A percentile compares a stretch with the other conserved stretches of the same genome.
phyloP scores from a whole-genome alignment of 75 land plant genomes.

The Cunninghamia lanceolata region DNA sequence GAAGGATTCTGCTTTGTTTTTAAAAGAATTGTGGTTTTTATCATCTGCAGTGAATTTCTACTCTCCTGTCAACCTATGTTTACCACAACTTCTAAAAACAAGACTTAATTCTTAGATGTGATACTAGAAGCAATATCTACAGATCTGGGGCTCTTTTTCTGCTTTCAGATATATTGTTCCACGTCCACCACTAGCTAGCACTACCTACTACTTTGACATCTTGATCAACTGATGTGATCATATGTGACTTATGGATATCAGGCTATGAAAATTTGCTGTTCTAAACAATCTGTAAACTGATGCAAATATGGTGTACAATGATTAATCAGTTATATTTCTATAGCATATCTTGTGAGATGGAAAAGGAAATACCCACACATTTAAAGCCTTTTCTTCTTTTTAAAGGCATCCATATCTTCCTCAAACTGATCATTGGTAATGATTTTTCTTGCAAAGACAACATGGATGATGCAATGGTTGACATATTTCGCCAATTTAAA shows the following conservation, averaged over 20 bases:
- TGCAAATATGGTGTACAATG: not conserved
- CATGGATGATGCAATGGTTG: conserved; percentile 99
- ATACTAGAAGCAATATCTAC: not conserved
- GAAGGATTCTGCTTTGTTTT: not conserved
- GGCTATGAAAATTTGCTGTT: not conserved
- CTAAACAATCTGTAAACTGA: not conserved
- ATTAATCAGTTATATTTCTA: not conserved
- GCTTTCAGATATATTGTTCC: not conserved
- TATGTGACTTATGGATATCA: not conserved
- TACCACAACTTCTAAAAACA: not conserved
- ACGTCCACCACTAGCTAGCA: not conserved
- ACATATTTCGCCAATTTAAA: conserved; percentile 92
- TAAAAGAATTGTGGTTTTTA: not conserved
- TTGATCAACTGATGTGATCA: not conserved
- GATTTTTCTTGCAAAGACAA: conserved; percentile 51
- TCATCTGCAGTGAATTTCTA: not conserved
- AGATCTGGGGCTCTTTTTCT: not conserved
- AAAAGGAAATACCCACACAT: not conserved
- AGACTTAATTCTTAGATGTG: not conserved
- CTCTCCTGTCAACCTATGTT: not conserved
- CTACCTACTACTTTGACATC: not conserved
- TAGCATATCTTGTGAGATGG: not conserved
- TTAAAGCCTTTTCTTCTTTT: not conserved
- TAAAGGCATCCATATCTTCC: not conserved
- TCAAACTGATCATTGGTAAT: not conserved